These are phyloP conservation scores for Pseudopithomyces chartarum DNA, from an alignment of 2,329 filamentous ascomycete species.

Conservation along the genomic window DNA sequence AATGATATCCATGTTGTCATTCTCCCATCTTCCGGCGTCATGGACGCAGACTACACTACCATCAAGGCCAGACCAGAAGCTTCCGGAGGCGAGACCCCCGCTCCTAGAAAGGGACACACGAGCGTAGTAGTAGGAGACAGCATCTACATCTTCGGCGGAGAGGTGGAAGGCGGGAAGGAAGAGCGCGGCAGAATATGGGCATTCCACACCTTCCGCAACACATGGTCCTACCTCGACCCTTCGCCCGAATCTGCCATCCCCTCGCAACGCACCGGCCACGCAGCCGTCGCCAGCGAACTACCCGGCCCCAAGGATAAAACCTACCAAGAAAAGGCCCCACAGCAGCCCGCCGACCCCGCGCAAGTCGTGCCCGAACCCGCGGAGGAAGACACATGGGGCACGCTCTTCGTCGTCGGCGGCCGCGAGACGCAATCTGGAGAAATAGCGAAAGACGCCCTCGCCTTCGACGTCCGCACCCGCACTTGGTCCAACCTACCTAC, in stretches of 20 bases:
- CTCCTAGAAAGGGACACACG: conserved; percentile 48
- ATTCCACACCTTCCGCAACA: conserved; percentile 47
- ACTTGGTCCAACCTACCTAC: conserved; percentile 58
- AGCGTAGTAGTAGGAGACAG: conserved; percentile 49
- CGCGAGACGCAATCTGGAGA: conserved; percentile 24
- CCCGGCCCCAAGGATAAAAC: conserved; percentile 42
- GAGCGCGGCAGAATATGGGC: conserved; percentile 52
- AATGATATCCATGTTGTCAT: conserved; percentile 60
- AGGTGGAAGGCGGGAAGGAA: conserved; percentile 17
- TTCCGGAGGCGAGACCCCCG: conserved; percentile 42
- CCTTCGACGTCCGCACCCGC: conserved; percentile 55
- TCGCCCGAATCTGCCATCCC: conserved; percentile 28
- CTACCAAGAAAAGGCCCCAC: conserved; percentile 41
- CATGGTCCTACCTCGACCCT: conserved; percentile 49
- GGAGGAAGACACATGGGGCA: conserved; percentile 50
- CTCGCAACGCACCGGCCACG: conserved; percentile 41
- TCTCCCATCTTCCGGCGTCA: conserved; percentile 52
- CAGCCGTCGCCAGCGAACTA: conserved; percentile 45
- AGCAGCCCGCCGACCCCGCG: conserved; percentile 48
- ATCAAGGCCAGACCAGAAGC: conserved; percentile 38
- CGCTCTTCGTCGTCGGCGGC: conserved; percentile 59
- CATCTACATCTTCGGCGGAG: conserved; percentile 54
- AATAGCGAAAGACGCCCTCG: conserved; percentile 54
- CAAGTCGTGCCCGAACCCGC: conserved; percentile 49
- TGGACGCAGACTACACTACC: conserved; percentile 48